These are phyloP conservation scores for Deinandra increscens DNA, from an alignment of 129 eudicot species.

Conservation along the genomic window DNA sequence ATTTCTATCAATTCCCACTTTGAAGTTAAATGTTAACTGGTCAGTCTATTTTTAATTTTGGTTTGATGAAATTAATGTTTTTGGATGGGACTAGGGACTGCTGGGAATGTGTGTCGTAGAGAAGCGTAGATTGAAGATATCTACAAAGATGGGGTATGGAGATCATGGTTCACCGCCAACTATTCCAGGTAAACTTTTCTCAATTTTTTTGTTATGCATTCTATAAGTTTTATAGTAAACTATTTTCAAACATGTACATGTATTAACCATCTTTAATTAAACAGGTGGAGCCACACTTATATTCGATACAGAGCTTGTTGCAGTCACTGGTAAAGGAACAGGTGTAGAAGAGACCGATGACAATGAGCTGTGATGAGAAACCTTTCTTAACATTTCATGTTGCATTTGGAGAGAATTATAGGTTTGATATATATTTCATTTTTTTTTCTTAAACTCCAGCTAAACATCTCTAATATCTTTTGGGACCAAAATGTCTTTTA, in stretches of 20 bases:
- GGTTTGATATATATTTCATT: conserved; percentile 24
- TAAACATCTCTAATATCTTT: not conserved
- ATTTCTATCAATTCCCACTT: conserved; percentile 14
- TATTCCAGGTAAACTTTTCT: conserved; percentile 69
- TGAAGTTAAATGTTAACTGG: too few species aligned
- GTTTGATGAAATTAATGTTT: conserved; percentile 19
- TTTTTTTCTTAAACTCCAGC: conserved; percentile 27
- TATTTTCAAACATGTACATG: not conserved
- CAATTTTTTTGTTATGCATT: not conserved
- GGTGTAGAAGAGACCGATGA: conserved; percentile 38
- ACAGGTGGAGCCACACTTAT: conserved; percentile 95
- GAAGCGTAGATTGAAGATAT: conserved; percentile 92
- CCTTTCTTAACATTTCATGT: conserved; percentile 6
- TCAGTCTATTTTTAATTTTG: not conserved
- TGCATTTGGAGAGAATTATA: conserved; percentile 22
- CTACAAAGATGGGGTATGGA: conserved; percentile 94
- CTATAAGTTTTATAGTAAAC: not conserved
- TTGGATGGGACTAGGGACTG: conserved; percentile 99
- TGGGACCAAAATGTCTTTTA: not conserved
- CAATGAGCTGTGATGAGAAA: conserved; percentile 52
- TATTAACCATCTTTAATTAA: not conserved
- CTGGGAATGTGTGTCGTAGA: conserved; percentile 98
- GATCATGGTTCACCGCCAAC: conserved; percentile 95
- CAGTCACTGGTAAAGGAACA: conserved; percentile 72
- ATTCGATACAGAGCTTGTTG: conserved; percentile 90